Percentiles rank a stretch among this genome's conserved stretches.
Conservation (phyloP, 805 yeast species). For the Naumovozyma castellii region DNA sequence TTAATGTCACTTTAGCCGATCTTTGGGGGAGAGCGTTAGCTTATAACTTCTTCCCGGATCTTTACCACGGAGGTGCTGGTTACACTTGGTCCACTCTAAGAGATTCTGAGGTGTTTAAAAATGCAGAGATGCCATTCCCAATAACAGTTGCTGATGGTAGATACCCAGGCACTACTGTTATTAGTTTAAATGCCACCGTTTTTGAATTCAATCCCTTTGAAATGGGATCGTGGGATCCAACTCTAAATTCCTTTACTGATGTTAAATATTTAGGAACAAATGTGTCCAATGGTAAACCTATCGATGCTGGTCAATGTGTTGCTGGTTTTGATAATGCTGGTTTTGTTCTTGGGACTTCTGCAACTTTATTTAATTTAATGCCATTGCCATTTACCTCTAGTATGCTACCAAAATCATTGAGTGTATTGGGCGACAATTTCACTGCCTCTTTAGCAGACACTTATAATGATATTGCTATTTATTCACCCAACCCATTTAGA, state of each 20-base stretch:
- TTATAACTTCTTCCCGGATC: slow-evolving; percentile 58
- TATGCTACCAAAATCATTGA: not conserved
- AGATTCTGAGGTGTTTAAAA: slow-evolving; percentile 49
- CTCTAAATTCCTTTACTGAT: slow-evolving; percentile 55
- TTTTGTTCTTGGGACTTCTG: slow-evolving; percentile 73
- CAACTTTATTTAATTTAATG: slow-evolving; percentile 61
- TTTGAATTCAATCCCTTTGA: slow-evolving; percentile 59
- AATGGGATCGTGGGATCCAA: slow-evolving; percentile 84
- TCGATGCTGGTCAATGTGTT: slow-evolving; percentile 41
- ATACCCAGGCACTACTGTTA: slow-evolving; percentile 48
- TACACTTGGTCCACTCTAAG: slow-evolving; percentile 51
- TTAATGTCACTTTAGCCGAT: slow-evolving; percentile 58
- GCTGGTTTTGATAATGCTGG: slow-evolving; percentile 77
- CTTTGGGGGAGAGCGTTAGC: slow-evolving; percentile 74
- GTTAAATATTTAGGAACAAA: slow-evolving; percentile 62
- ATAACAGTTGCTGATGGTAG: slow-evolving; percentile 59
- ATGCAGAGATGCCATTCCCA: slow-evolving; percentile 65
- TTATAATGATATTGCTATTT: slow-evolving; percentile 59
- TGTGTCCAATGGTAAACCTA: slow-evolving; percentile 48
- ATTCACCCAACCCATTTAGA: slow-evolving; percentile 64
- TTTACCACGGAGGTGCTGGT: slow-evolving; percentile 54
- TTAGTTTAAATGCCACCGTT: slow-evolving; percentile 60
- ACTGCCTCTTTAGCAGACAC: not conserved
- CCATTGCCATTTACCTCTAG: not conserved
- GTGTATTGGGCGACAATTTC: not conserved